Conservation (phyloP, 352 stramenopile species). For the Pythium rhizo-oryzae region DNA sequence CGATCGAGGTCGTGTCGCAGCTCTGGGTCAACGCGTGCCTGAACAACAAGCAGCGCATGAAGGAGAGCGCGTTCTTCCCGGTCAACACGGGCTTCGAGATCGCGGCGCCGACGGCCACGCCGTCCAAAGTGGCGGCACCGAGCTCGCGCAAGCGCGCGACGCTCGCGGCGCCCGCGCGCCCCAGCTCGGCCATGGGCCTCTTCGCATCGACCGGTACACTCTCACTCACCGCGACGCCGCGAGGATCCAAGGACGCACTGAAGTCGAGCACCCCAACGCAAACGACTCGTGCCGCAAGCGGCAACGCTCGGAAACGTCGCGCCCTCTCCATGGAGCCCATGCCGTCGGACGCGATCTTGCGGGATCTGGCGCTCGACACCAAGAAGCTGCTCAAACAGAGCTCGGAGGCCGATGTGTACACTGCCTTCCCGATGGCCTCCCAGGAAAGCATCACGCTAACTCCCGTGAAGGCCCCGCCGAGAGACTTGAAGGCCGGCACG, state of each 20-base stretch:
- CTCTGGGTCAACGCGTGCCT: constrained; percentile 86
- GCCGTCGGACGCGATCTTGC: constrained; percentile 63
- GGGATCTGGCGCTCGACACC: constrained; percentile 40
- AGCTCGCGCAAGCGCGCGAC: constrained; percentile 1
- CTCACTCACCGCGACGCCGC: not conserved
- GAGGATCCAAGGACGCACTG: not conserved
- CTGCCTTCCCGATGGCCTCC: not conserved
- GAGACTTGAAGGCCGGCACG: constrained; percentile 9
- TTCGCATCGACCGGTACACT: not conserved
- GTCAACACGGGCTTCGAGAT: constrained; percentile 44
- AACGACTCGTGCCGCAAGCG: not conserved
- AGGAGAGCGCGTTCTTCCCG: constrained; percentile 76
- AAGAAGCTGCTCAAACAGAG: constrained; percentile 27
- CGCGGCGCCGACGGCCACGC: not conserved
- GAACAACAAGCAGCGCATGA: constrained; percentile 67
- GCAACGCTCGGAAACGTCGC: constrained; percentile 39
- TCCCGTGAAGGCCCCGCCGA: constrained; percentile 1
- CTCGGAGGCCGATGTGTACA: constrained; percentile 16
- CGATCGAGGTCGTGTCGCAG: constrained; percentile 76
- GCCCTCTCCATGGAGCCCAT: constrained; percentile 73
- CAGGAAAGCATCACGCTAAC: not conserved
- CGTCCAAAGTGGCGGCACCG: not conserved
- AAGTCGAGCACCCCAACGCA: constrained; percentile 15
- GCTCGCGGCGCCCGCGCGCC: not conserved
- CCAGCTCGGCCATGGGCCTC: not conserved